Conservation (phyloP, 1,139 yeast species). For the Keqinozyma sinolaborantium region DNA sequence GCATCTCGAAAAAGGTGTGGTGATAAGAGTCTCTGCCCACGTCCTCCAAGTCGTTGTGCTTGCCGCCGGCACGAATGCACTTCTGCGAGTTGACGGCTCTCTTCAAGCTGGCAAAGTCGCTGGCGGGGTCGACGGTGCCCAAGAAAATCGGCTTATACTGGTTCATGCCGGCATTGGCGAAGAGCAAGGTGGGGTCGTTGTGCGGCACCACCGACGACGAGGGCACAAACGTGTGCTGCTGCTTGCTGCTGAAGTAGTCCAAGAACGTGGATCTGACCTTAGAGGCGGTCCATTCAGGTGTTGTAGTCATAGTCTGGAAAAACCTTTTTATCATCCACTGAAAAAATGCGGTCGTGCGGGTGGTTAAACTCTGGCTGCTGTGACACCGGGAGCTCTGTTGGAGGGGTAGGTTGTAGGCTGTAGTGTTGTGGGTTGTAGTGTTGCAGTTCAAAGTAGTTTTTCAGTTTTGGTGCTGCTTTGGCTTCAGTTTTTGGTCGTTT, state of each 20-base stretch:
- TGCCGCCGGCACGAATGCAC: slow-evolving; percentile 99
- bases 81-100: slow-evolving; percentile 95
- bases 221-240: slow-evolving; percentile 77
- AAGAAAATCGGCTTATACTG: slow-evolving; percentile 95
- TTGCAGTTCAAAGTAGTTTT: no score
- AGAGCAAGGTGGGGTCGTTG: slow-evolving; percentile 93
- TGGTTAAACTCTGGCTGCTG: no score
- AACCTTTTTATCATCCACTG: slow-evolving; percentile 12
- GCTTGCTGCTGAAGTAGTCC: slow-evolving; percentile 64
- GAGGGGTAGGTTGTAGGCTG: no score
- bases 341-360: no score
- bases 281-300: slow-evolving; percentile 56
- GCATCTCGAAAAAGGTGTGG: slow-evolving; percentile 98
- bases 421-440: no score
- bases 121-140: slow-evolving; percentile 94
- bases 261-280: slow-evolving; percentile 86
- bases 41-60: slow-evolving; percentile 97
- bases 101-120: slow-evolving; percentile 77
- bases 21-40: slow-evolving; percentile 97
- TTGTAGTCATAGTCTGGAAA: slow-evolving; percentile 14
- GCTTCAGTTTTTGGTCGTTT: no score
- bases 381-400: no score
- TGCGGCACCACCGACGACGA: slow-evolving; percentile 95
- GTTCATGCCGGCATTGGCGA: slow-evolving; percentile 99
- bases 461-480: no score